A percentile compares a stretch with the other conserved stretches of the same genome.
Conservation (phyloP, 805 yeast genomes). For the Jamesozyma lodderae region DNA sequence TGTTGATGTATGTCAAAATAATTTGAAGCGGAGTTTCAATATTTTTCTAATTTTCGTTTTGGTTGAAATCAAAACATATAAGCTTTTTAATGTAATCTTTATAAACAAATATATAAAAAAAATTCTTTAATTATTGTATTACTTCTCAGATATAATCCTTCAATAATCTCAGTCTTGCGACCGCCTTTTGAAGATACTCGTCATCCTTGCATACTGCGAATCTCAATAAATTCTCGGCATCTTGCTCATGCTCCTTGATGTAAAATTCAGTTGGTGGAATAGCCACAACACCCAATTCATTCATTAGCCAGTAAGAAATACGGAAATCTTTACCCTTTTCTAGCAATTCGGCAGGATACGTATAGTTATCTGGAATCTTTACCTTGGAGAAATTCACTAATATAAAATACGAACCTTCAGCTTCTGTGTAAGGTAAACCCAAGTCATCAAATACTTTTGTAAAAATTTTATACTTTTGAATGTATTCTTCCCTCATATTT, state of each 20-base stretch:
- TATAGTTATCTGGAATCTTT: conserved; percentile 64
- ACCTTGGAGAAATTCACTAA: conserved; percentile 81
- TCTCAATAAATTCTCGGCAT: conserved; percentile 77
- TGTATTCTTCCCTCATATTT: conserved; percentile 57
- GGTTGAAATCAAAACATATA: too few relatives aligned
- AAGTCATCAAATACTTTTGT: conserved; percentile 75
- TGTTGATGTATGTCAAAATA: too few relatives aligned
- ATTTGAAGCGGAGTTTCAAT: too few relatives aligned
- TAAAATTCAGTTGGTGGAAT: conserved; percentile 97
- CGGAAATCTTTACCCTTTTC: conserved; percentile 76
- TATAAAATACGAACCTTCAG: conserved; percentile 91
- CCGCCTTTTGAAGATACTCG: conserved; percentile 70
- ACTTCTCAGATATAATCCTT: conserved; percentile 61
- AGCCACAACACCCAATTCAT: conserved; percentile 87
- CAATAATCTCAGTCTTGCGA: conserved; percentile 57
- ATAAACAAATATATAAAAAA: too few relatives aligned
- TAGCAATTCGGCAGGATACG: conserved; percentile 60
- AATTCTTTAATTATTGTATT: too few relatives aligned
- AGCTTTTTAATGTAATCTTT: too few relatives aligned
- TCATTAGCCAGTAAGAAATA: conserved; percentile 86
- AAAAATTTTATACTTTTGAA: conserved; percentile 63
- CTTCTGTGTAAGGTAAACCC: conserved; percentile 77
- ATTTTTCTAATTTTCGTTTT: too few relatives aligned
- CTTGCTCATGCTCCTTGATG: conserved; percentile 56
- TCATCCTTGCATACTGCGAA: conserved; percentile 97